A percentile compares a stretch with the other conserved stretches of the same genome.
Conservation (phyloP, 768 basidiomycete genomes). For the Pleurotus ostreatus region DNA sequence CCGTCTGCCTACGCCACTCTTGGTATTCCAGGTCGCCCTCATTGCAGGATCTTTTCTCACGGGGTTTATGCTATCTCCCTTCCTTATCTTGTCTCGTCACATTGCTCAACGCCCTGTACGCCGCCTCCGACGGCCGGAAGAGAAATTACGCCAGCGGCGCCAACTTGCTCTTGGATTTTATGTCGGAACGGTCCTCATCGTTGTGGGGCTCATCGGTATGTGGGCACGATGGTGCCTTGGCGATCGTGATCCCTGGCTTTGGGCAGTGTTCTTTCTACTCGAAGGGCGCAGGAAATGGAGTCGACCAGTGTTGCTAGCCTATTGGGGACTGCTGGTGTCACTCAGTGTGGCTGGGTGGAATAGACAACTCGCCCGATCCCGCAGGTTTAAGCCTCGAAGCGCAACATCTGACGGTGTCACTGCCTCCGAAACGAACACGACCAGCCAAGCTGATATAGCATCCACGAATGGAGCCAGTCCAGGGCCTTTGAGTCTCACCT, state of each 20-base stretch:
- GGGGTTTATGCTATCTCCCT: slow-evolving; percentile 92
- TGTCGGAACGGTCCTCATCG: slow-evolving; percentile 67
- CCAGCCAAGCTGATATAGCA: slow-evolving; percentile 13
- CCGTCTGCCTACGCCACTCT: slow-evolving; percentile 86
- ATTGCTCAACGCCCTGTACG: slow-evolving; percentile 83
- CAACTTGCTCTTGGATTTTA: slow-evolving; percentile 86
- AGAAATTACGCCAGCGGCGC: slow-evolving; percentile 78
- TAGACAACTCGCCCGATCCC: slow-evolving; percentile 76
- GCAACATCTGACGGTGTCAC: slow-evolving; percentile 31
- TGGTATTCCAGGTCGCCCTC: slow-evolving; percentile 88
- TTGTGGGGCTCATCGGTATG: slow-evolving; percentile 79
- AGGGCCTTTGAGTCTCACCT: slow-evolving; percentile 34
- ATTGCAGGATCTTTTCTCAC: slow-evolving; percentile 88
- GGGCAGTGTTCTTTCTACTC: slow-evolving; percentile 74
- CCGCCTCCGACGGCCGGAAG: slow-evolving; percentile 78
- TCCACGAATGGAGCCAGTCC: slow-evolving; percentile 11
- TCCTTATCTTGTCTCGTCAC: slow-evolving; percentile 88
- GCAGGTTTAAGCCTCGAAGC: slow-evolving; percentile 58
- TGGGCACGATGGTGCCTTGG: slow-evolving; percentile 92
- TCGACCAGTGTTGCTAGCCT: slow-evolving; percentile 69
- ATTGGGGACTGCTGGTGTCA: slow-evolving; percentile 79
- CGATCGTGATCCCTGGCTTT: slow-evolving; percentile 82
- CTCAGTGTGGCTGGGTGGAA: slow-evolving; percentile 95
- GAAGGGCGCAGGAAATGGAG: slow-evolving; percentile 78
- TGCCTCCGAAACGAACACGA: slow-evolving; percentile 22